These are phyloP conservation scores for Batkoa obscura DNA, from an alignment of 371 early-diverging fungal species.

Conservation along the genomic window DNA sequence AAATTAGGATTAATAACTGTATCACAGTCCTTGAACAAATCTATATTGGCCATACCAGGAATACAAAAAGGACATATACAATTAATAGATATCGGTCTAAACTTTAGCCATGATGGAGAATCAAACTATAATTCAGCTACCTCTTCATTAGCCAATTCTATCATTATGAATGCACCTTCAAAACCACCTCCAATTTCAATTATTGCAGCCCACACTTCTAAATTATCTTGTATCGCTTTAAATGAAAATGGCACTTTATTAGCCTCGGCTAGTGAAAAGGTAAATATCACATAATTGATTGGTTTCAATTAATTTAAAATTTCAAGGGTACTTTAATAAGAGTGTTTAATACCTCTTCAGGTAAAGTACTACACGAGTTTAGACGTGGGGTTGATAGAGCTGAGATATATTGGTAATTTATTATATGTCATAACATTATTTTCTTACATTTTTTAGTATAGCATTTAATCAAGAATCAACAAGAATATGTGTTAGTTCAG, in stretches of 20 bases:
- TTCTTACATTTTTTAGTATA: constrained; percentile 20
- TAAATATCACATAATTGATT: not conserved
- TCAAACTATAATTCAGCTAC: not conserved
- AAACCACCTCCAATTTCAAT: constrained; percentile 14
- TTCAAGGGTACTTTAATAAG: constrained; percentile 66
- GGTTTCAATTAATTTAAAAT: not conserved
- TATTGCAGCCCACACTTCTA: constrained; percentile 67
- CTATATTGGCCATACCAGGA: constrained; percentile 55
- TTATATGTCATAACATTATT: not conserved
- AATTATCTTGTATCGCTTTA: constrained; percentile 52
- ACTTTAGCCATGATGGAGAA: constrained; percentile 12
- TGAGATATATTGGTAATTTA: constrained; percentile 39
- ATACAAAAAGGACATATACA: constrained; percentile 70
- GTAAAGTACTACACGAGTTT: constrained; percentile 61
- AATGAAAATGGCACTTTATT: constrained; percentile 55
- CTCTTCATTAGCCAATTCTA: not conserved
- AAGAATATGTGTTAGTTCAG: constrained; percentile 64
- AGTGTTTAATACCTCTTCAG: constrained; percentile 61
- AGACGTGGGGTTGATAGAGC: constrained; percentile 80
- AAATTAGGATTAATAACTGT: constrained; percentile 36
- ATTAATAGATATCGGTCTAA: constrained; percentile 53
- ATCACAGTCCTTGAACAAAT: constrained; percentile 30
- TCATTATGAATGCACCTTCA: constrained; percentile 8
- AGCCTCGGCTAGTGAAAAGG: constrained; percentile 64
- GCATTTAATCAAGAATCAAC: constrained; percentile 65